Conservation (phyloP, 1,284 basidiomycete genomes). For the Boletus sp. region DNA sequence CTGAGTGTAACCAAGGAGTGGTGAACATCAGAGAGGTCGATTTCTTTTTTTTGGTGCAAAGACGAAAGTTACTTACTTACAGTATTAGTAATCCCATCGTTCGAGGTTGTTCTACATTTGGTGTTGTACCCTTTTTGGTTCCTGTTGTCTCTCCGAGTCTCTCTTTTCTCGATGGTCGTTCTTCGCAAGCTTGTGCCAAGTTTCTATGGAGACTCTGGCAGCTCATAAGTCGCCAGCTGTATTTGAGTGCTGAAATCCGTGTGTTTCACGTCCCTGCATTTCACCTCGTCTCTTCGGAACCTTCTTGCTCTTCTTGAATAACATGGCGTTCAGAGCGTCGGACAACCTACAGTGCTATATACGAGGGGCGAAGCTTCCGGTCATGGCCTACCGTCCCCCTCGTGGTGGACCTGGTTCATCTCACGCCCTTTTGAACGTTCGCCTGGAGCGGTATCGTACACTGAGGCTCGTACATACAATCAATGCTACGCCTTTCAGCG, state of each 20-base stretch:
- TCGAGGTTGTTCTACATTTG: too few relatives aligned
- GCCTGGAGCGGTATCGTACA: conserved; percentile 45
- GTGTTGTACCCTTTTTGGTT: conserved; percentile 12
- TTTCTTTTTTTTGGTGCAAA: too few relatives aligned
- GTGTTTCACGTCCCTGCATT: neutral
- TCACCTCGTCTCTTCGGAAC: neutral
- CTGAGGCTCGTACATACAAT: conserved; percentile 45
- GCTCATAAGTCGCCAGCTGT: neutral
- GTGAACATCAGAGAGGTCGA: too few relatives aligned
- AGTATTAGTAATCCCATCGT: too few relatives aligned
- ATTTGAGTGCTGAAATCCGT: conserved; percentile 1
- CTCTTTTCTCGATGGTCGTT: neutral
- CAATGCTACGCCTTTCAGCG: conserved; percentile 28
- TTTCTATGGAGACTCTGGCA: conserved; percentile 22
- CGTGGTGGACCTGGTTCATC: conserved; percentile 43
- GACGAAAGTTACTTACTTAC: too few relatives aligned
- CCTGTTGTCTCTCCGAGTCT: conserved; percentile 13
- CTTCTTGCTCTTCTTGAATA: neutral
- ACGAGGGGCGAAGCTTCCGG: conserved; percentile 44
- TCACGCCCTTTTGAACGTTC: conserved; percentile 40
- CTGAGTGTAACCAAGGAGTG: too few relatives aligned
- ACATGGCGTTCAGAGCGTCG: conserved; percentile 33
- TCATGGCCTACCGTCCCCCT: conserved; percentile 37
- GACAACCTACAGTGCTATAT: conserved; percentile 49
- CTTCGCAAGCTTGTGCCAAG: conserved; percentile 3